Evolutionary conservation across 2,329 filamentous ascomycete genomes (phyloP), one percentile per base, ranked within the genome.

Genomic region (Colletotrichum brevisporum): DNA sequence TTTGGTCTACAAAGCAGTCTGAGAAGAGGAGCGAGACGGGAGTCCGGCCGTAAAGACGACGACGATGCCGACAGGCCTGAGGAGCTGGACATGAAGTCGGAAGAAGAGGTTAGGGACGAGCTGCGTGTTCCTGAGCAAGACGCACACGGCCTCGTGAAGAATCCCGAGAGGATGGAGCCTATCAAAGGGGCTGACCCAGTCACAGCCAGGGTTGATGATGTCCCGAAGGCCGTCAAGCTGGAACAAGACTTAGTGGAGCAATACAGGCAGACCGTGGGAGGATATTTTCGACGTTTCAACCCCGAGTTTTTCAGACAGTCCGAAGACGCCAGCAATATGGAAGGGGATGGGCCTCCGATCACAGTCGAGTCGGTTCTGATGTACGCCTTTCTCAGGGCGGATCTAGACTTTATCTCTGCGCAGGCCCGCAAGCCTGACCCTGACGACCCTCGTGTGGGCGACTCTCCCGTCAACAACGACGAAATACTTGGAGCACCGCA

Each of bases 351-450:
- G 39, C 75, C 76, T 15, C 79, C 86, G 15, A 85, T 91, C 43
- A 90, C 89, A 15, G 88, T 95, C 70, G 92, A 95, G 76, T 89
- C 92, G 1, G 90, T 97, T 43, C 85, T 99, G 61, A 92, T 92
- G 68, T 98, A 98, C 80, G 94, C 95, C 24, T 99, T 99, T 76
- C 86, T 99, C 56, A 93, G 94, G 74, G 94, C 95, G 41, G 96
- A 99, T 78, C 89, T 98, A 59, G 95, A 98, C 80, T 99, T 99
- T 76, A 91, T 98, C 63, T 89, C 92, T 6, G 94, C 94, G 1
- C 95, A 98, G 80, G 94, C 94, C 5, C 88, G 89, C 53, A 97
- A 97, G 78, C 86, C 90, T n/a, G 88, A 92, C 74, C 86, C 90
- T 0, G 88, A 92, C 71, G 93, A 97, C 74, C 85, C 89, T 4